Conservation (phyloP, 140 eudicot species). For the Stevia rebaudiana region DNA sequence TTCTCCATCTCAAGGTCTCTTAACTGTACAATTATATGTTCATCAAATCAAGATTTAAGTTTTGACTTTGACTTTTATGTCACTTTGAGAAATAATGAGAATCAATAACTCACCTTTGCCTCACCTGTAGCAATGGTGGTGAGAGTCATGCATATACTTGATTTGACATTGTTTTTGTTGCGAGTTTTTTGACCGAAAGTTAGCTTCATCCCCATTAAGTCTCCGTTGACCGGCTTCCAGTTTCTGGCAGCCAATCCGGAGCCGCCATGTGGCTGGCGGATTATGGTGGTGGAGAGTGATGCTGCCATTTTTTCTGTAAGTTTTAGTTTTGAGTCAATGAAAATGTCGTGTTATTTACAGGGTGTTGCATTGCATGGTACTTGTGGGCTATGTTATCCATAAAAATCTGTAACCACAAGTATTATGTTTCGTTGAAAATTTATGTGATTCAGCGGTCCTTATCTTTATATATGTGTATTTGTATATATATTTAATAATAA, state of each 20-base stretch:
- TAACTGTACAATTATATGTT: constrained; percentile 32
- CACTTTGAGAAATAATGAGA: not conserved
- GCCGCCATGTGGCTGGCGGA: constrained; percentile 34
- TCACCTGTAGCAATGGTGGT: constrained; percentile 62
- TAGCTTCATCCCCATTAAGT: constrained; percentile 74
- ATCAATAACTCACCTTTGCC: constrained; percentile 60
- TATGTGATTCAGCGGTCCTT: too few relatives aligned
- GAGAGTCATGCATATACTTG: constrained; percentile 55
- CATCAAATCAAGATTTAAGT: constrained; percentile 6
- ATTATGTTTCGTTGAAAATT: not conserved
- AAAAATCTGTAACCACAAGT: constrained; percentile 29
- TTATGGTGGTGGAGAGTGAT: constrained; percentile 53
- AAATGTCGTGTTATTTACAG: constrained; percentile 14
- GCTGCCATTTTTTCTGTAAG: constrained; percentile 32
- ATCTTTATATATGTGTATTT: too few relatives aligned
- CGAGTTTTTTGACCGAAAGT: constrained; percentile 21
- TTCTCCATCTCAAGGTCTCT: constrained; percentile 72
- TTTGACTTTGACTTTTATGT: constrained; percentile 8
- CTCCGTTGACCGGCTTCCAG: constrained; percentile 50
- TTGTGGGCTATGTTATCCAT: constrained; percentile 35
- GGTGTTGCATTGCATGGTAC: constrained; percentile 25
- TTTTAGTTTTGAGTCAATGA: not conserved
- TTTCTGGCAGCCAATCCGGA: constrained; percentile 30
- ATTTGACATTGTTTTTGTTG: constrained; percentile 30
- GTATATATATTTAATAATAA: not conserved